Evolutionary conservation across 192 early-diverging fungal genomes (phyloP), one percentile per base, ranked within the genome.

Genomic region (Spizellomyces punctatus): DNA sequence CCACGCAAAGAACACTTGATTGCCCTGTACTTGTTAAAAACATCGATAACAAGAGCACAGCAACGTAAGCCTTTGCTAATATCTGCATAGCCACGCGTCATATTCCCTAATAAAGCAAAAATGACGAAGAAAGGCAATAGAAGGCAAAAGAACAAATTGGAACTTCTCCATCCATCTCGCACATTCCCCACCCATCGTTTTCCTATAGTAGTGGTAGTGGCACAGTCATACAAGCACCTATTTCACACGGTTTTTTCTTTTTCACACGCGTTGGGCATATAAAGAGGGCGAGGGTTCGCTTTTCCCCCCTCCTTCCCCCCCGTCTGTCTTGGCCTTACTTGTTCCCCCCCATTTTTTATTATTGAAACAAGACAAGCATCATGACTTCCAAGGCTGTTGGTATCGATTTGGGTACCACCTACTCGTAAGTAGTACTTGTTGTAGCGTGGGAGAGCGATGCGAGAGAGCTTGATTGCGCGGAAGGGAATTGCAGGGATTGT

Each of bases 331-430:
- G 21, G 44, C 46, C 27, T 3, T 36, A 36, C 27, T 36, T 36
- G 27, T 36, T 36, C 27, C 0, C 3, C 27, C 27, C 27, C 0
- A 2, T 36, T 36, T 36, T 36, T 36, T n/a, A n/a, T 36, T 36
- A 36, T 36, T 36, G 27, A 36, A n/a, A 12, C 59, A 61, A 12
- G 17, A 61, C 2, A 19, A 63, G 21, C 44, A 27, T 19, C 16
- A 74, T 19, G 47, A 75, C 42, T 10, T 76, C 79, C 22, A 85
- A 85, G 69, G 93, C 93, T 74, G 89, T 97, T 77, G 96, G 94
- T 86, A 96, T 98, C 84, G 96, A 98, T 90, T 86, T 98, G 76
- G 96, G 96, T 78, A 98, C 96, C 73, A 98, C 94, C 81, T 98
- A 98, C 90, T 95, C 94, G 77, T 83, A 46, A 69, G 68, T 69